Evolutionary conservation across 179 eudicot genomes (phyloP), one percentile per base, ranked within the genome.

Genomic region (Silene noctiflora): DNA sequence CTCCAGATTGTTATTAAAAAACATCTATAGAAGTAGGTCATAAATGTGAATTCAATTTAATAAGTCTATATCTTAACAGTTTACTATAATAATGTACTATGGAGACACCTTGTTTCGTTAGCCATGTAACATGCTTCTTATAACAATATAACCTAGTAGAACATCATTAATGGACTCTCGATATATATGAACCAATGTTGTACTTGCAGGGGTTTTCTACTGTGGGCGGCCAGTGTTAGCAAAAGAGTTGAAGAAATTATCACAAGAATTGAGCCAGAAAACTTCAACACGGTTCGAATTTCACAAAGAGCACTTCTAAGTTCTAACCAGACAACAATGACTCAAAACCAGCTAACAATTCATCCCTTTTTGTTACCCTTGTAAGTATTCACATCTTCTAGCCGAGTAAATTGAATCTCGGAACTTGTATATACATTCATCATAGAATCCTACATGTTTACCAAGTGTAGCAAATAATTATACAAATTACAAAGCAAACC

Each of bases 161-260:
- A 53, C n/a, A 12, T 53, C n/a, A 53, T 53, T 53, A 53, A 4
- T 1, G n/a, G 58, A 53, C 58, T 53, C 6, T 53, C 11, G 0
- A 4, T 14, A 53, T 53, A 67, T 60, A 21, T 59, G 16, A 27
- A 39, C 24, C 9, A 35, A 67, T 65, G 25, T 60, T 42, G 14
- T 20, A 71, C 75, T 33, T 86, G 89, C 97, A 95, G 97, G 99
- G 65, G 99, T 95, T 39, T 95, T 95, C 87, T 95, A 93, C 82
- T 95, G 99, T 67, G 99, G 99, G 60, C 83, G 84, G 84, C 93
- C 97, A 22, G 87, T 83, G 72, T 72, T 95, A 73, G 98, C 95
- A 51, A 95, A 95, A 84, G 97, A 95, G 80, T 86, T 95, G 74
- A 95, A 81, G 89, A 86, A 95, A 76, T 77, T 93, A 74, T 72